Conservation (phyloP, 2,329 filamentous ascomycete genomes). For the Colletotrichum chrysophilum region DNA sequence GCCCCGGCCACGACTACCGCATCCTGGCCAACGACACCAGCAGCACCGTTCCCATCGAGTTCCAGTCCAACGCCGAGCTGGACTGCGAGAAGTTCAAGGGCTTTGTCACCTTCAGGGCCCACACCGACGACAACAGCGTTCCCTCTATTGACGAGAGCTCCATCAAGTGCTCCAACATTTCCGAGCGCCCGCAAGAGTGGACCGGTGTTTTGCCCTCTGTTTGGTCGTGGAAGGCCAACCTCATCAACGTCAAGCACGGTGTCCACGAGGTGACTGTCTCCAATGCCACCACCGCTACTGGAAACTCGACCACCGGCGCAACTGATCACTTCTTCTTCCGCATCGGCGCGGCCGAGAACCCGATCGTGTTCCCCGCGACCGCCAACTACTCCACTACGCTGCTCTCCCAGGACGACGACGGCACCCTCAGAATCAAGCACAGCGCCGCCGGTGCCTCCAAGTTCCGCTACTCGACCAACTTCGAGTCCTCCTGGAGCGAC, state of each 20-base stretch:
- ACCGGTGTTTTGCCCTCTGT: slow-evolving; percentile 57
- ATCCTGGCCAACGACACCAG: slow-evolving; percentile 45
- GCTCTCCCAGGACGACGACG: slow-evolving; percentile 41
- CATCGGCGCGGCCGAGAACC: slow-evolving; percentile 13
- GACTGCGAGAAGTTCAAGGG: slow-evolving; percentile 58
- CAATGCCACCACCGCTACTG: slow-evolving; percentile 53
- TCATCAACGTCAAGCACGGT: slow-evolving; percentile 65
- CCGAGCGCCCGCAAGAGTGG: slow-evolving; percentile 36
- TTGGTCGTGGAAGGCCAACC: slow-evolving; percentile 57
- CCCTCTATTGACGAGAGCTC: slow-evolving; percentile 48
- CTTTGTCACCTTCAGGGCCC: slow-evolving; percentile 57
- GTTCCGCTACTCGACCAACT: slow-evolving; percentile 69
- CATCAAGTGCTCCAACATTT: slow-evolving; percentile 49
- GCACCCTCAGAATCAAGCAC: slow-evolving; percentile 54
- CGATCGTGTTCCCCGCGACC: slow-evolving; percentile 27
- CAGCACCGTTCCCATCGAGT: slow-evolving; percentile 42
- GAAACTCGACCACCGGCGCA: slow-evolving; percentile 49
- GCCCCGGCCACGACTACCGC: slow-evolving; percentile 65
- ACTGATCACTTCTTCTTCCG: slow-evolving; percentile 61
- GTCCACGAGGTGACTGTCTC: slow-evolving; percentile 63
- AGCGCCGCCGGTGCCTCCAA: slow-evolving; percentile 66
- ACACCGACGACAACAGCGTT: slow-evolving; percentile 48
- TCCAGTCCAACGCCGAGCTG: slow-evolving; percentile 67
- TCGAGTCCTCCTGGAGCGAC: slow-evolving; percentile 62
- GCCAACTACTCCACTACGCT: slow-evolving; percentile 48